A percentile compares a stretch with the other conserved stretches of the same genome.
Conservation (phyloP, 2,329 filamentous ascomycete genomes). For the Pezizomycotina sp. region DNA sequence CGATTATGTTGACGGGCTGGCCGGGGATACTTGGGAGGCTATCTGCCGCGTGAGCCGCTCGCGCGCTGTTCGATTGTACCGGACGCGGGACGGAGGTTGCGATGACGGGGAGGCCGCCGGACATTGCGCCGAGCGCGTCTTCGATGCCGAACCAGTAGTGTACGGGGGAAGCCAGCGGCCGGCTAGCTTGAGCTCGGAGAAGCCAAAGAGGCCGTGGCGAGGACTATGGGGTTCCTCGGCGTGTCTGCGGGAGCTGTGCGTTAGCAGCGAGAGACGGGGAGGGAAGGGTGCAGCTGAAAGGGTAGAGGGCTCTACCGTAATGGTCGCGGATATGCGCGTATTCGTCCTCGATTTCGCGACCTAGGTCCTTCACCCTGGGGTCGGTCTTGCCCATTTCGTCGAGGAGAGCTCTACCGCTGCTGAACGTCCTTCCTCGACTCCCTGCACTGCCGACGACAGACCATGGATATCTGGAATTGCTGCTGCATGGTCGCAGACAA, state of each 20-base stretch:
- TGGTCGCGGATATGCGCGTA: constrained; percentile 12
- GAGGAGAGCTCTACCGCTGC: too few relatives aligned
- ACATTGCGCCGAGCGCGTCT: constrained; percentile 40
- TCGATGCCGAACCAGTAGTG: constrained; percentile 48
- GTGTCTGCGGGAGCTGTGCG: constrained; percentile 27
- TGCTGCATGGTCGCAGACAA: too few relatives aligned
- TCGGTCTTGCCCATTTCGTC: too few relatives aligned
- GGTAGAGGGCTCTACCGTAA: constrained; percentile 8
- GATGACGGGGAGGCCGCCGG: too few relatives aligned
- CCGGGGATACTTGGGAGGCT: too few relatives aligned
- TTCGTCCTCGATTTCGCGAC: constrained; percentile 16
- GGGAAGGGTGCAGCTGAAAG: background rate
- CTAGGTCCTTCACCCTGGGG: constrained; percentile 13
- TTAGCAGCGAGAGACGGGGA: too few relatives aligned
- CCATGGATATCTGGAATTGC: too few relatives aligned
- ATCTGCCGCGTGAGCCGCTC: too few relatives aligned
- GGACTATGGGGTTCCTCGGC: constrained; percentile 45
- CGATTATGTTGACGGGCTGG: background rate
- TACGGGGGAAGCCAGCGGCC: constrained; percentile 10
- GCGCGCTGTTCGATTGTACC: constrained; percentile 46
- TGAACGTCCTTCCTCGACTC: too few relatives aligned
- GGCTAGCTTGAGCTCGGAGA: constrained; percentile 39
- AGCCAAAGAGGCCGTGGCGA: constrained; percentile 49
- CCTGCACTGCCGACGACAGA: too few relatives aligned
- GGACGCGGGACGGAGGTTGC: too few relatives aligned